Percentiles rank a stretch among this genome's conserved stretches.
phyloP scores from a whole-genome alignment of 176 grass and related monocot species.

The Triticum aestivum region IWGSC_CS_RefSeq_v2.1 NC_057806.1:473812193-473812692 shows the following conservation, averaged over 20 bases:
- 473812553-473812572: conserved; percentile 71
- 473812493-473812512: conserved; percentile 48
- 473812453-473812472: conserved; percentile 48
- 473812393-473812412: conserved; percentile 82
- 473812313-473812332: conserved; percentile 79
- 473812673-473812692: conserved; percentile 47
- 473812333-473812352: conserved; percentile 84
- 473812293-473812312: conserved; percentile 61
- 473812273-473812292: conserved; percentile 34
- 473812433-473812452: conserved; percentile 46
- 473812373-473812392: conserved; percentile 52
- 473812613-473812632: conserved; percentile 58
- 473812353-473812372: conserved; percentile 71
- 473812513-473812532: conserved; percentile 53
- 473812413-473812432: conserved; percentile 80
- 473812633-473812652: conserved; percentile 67
- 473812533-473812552: conserved; percentile 85
- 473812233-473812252: conserved; percentile 52
- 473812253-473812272: conserved; percentile 63
- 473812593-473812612: conserved; percentile 60
- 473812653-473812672: conserved; percentile 54
- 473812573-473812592: conserved; percentile 79
- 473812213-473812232: conserved; percentile 81
- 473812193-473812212: conserved; percentile 83
- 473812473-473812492: conserved; percentile 45